Evolutionary conservation across 2,329 filamentous ascomycete species (phyloP), one percentile per base, ranked within the genome.

Genomic region (Thermomyces lanuginosus): DNA sequence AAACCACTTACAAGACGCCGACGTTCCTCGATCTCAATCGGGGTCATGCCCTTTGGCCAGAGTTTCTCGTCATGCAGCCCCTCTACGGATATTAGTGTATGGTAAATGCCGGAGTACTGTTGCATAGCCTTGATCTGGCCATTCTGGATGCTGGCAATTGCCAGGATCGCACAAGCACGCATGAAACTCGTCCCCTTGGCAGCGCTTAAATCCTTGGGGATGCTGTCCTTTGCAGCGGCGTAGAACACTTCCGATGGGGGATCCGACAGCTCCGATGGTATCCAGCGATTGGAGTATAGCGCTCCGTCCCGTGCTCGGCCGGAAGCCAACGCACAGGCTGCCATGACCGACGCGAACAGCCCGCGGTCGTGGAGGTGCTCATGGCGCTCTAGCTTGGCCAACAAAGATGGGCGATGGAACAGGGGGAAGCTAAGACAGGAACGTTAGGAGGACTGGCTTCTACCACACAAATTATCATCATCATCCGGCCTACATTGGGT

Each of bases 21-120:
- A 20, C 61, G 48, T 40, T 63, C 58, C 37, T 68, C 63, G 9
- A 41, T 46, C 37, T 67, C 63, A 5, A 63, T 48, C 4, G 51
- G 38, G 7, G 49, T 48, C 5, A 66, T 46, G 8, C 50, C 44
- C 4, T 46, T 44, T 0, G 64, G 63, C 66, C 66, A 70, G 8
- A 59, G 51, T 4, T 50, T 44, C 37, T 70, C 66, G 36, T 69
- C 63, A 35, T 68, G 61, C n/a, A 66, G 51, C 2, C 51, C 46
- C 31, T 64, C 52, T 38, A 66, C 59, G 5, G 55, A 55, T 5
- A 57, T 50, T 7, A 68, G 40, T 7, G 58, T 63, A 36, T 61
- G 56, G 35, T 66, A 69, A 18, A 52, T 49, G 15, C 64, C 64
- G 10, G 65, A 43, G 34, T 62, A 61, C 29, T 61, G 49, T 17